Evolutionary conservation across 78 protist species (phyloP).

Genomic region (Dictyostelium intermedium): DNA sequence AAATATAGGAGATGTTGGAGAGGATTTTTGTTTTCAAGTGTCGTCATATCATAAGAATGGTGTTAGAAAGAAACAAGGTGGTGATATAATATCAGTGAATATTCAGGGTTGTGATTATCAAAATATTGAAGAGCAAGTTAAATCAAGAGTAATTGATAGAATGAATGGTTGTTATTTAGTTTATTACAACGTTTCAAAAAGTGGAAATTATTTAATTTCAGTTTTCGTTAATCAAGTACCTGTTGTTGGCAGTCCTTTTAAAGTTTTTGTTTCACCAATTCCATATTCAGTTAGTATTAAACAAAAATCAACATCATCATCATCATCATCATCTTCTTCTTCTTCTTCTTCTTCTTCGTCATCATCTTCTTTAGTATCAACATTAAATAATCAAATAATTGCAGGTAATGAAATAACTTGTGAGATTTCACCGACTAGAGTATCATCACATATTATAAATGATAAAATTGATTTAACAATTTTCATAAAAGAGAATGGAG

Average conservation of each 20-base stretch:
- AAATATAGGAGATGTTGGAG: constrained; percentile 46
- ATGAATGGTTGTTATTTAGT: constrained; percentile 37
- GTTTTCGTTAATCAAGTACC: constrained; percentile 62
- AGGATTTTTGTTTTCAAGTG: constrained; percentile 47
- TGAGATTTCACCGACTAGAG: constrained; percentile 8
- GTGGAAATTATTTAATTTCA: constrained; percentile 25
- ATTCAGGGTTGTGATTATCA: constrained; percentile 66
- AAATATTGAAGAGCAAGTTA: constrained; percentile 29
- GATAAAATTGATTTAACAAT: constrained; percentile 41
- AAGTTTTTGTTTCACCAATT: constrained; percentile 16
- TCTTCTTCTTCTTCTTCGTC: not conserved
- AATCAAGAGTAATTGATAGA: constrained; percentile 17
- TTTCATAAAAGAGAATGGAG: constrained; percentile 38
- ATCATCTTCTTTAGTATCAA: not conserved
- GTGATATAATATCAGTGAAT: constrained; percentile 20
- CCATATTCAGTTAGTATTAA: not conserved
- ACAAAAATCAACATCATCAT: not conserved
- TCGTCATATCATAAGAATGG: constrained; percentile 22
- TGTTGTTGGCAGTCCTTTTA: constrained; percentile 27
- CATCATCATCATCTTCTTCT: not conserved
- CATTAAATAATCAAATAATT: not conserved
- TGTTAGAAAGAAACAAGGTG: constrained; percentile 21
- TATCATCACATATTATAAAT: not conserved
- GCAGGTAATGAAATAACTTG: constrained; percentile 40
- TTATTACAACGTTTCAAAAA: constrained; percentile 15